Base-by-base conservation (phyloP, 345 rosid species). In the Eucalyptus lansdowneana region DNA sequence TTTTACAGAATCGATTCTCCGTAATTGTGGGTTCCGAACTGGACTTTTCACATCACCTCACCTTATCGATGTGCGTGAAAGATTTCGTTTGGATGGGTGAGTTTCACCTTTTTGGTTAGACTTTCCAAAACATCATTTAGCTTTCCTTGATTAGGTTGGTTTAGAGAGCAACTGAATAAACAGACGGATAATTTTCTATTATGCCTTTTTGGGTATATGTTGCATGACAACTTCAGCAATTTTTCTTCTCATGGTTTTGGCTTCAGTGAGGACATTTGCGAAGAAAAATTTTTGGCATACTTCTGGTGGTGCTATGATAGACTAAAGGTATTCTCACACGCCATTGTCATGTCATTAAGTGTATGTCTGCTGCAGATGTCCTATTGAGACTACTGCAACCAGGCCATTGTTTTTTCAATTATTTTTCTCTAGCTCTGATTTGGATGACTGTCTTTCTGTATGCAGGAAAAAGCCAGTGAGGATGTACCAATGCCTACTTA, bases 21-120 rank as follows among this genome's bases (percentile, higher is more conserved):
- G 97, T 49, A 91, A 92, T 81, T 97, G 96, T 89, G 97, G 99
- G 87, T 96, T 97, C 90, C 96, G 89, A 88, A 98, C 99, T 24
- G 99, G 99, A 72, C 96, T 98, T 81, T 98, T 98, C 91, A 96
- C 98, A 5, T 98, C 99, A 88, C 99, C 99, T 90, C 99, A 96
- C 91, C 97, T 98, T 88, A 94, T 97, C 21, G 99, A 96, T 94
- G 94, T 97, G 80, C 92, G 99, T 45, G 98, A 98, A 93, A 95
- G 99, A 90, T 98, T 98, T 89, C 96, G 96, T 83, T 90, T 98
- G 91, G 93, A 96, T 88, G 97, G 99, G 99, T 98, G 89, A 95
- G 94, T 86, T 89, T 89, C 88, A 88, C 69, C 31, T 60, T 42
- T 86, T 25, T 29, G 47, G 40, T 50, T 15, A n/a, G 17, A 85